Conservation (phyloP, 352 stramenopile genomes). For the Pythium myriotylum region DNA sequence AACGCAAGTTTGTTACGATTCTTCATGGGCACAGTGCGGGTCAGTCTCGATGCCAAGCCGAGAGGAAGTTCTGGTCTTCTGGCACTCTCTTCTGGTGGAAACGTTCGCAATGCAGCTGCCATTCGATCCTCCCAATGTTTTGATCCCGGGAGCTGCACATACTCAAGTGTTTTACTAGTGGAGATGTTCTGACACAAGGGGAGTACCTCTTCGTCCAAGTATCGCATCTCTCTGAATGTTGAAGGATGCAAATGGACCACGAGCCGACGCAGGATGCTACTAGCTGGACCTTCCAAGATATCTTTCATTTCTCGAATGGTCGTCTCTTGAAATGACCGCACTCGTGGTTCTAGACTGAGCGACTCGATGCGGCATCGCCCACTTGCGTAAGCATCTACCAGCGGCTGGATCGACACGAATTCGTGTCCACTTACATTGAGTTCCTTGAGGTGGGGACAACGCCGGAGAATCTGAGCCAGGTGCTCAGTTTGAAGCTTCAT, state of each 20-base stretch:
- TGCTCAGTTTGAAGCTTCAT: not conserved
- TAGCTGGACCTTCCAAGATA: not conserved
- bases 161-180: not conserved
- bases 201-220: not conserved
- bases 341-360: slow-evolving; percentile 1
- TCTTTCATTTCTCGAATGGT: not conserved
- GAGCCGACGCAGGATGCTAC: not conserved
- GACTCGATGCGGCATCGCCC: slow-evolving; percentile 7
- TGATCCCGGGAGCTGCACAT: not conserved
- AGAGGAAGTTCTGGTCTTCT: too few relatives aligned
- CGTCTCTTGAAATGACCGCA: not conserved
- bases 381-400: slow-evolving; percentile 5
- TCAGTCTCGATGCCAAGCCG: too few relatives aligned
- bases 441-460: slow-evolving; percentile 10
- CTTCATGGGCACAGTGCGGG: not conserved
- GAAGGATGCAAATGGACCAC: not conserved
- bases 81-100: not conserved
- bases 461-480: slow-evolving; percentile 9
- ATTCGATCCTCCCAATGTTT: not conserved
- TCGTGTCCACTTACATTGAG: slow-evolving; percentile 15
- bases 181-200: not conserved
- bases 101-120: not conserved
- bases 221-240: not conserved
- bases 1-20: not conserved
- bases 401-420: not conserved